Conservation (phyloP, 768 basidiomycete genomes). For the Lyophyllum shimeji region DNA sequence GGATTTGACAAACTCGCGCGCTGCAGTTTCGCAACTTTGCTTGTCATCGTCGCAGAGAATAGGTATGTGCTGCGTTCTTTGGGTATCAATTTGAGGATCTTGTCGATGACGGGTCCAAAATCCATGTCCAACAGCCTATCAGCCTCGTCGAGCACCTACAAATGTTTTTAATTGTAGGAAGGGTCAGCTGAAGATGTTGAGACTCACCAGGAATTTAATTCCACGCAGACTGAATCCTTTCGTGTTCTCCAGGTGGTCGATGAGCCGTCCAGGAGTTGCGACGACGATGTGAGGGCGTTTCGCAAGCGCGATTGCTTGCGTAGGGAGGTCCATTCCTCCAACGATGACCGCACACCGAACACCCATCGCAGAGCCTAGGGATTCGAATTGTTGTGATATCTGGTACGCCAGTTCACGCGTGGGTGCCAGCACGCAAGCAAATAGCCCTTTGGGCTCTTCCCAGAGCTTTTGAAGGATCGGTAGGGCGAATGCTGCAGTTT, state of each 20-base stretch:
- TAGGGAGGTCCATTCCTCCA: slow-evolving; percentile 92
- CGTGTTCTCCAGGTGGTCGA: slow-evolving; percentile 95
- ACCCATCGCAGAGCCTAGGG: slow-evolving; percentile 89
- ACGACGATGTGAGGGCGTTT: slow-evolving; percentile 95
- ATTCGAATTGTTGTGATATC: slow-evolving; percentile 95
- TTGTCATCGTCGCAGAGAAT: slow-evolving; percentile 99
- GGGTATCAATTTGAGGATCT: slow-evolving; percentile 93
- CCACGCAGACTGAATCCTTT: slow-evolving; percentile 91
- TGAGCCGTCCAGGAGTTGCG: slow-evolving; percentile 90
- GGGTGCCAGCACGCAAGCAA: slow-evolving; percentile 91
- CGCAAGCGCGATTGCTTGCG: slow-evolving; percentile 88
- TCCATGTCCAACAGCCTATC: slow-evolving; percentile 96
- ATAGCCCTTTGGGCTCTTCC: slow-evolving; percentile 92
- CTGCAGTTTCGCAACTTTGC: slow-evolving; percentile 95
- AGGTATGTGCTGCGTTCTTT: slow-evolving; percentile 93
- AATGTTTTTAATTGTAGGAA: slow-evolving; percentile 1
- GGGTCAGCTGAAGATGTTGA: background rate
- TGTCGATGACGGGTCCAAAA: slow-evolving; percentile 93
- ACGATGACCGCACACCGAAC: slow-evolving; percentile 89
- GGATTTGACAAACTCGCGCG: slow-evolving; percentile 92
- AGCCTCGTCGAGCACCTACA: slow-evolving; percentile 94
- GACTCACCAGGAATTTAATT: slow-evolving; percentile 82
- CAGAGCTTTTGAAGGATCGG: slow-evolving; percentile 96
- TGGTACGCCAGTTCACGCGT: slow-evolving; percentile 99
- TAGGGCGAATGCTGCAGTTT: slow-evolving; percentile 95